These are phyloP conservation scores for Talaromyces marneffei DNA, from an alignment of 2,329 filamentous ascomycete genomes.

Conservation along the genomic window DNA sequence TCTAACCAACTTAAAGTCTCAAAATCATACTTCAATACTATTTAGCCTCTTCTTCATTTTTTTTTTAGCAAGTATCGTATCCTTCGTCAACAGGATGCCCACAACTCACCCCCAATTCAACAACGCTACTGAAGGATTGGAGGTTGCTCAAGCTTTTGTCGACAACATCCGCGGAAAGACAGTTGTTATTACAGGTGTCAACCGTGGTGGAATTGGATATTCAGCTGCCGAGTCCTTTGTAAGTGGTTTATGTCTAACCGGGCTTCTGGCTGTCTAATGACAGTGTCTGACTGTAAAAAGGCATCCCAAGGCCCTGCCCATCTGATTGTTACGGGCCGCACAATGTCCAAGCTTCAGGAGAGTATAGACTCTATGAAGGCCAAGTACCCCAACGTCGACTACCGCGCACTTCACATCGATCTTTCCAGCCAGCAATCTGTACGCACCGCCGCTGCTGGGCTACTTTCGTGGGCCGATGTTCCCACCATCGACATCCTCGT, in stretches of 20 bases:
- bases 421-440: conserved; percentile 29
- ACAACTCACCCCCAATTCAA: conserved; percentile 32
- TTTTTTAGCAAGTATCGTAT: background rate
- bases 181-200: conserved; percentile 1
- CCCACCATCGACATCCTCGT: conserved; percentile 37
- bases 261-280: background rate
- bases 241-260: background rate
- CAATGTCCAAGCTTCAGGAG: conserved; percentile 8
- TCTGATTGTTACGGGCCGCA: conserved; percentile 17
- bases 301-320: conserved; percentile 17
- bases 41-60: background rate
- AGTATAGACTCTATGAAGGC: conserved; percentile 14
- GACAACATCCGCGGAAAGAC: conserved; percentile 30
- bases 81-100: conserved; percentile 17
- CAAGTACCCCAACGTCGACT: conserved; percentile 15
- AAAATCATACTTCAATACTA: background rate
- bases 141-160: conserved; percentile 36
- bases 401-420: conserved; percentile 28
- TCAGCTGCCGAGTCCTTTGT: conserved; percentile 10
- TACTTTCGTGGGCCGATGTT: conserved; percentile 25
- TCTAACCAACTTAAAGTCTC: background rate
- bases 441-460: conserved; percentile 26
- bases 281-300: conserved; percentile 3
- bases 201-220: conserved; percentile 7
- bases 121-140: conserved; percentile 32